Conservation (phyloP, 73 alveolate species). For the Loxodes magnus region DNA sequence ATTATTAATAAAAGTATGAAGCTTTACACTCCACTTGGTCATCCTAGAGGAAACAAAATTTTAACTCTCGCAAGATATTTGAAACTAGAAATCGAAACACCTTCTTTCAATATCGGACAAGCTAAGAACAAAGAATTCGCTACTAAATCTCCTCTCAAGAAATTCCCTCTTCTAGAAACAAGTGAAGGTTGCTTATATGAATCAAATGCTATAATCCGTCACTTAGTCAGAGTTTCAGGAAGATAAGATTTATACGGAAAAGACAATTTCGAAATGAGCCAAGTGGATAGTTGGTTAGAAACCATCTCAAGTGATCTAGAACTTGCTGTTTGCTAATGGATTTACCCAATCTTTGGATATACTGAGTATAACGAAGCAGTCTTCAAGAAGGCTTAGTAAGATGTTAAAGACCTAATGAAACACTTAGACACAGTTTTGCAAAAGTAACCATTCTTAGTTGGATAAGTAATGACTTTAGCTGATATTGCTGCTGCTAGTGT, state of each 20-base stretch:
- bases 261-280: slow-evolving; percentile 18
- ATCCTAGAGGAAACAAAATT: slow-evolving; percentile 43
- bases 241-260: slow-evolving; percentile 29
- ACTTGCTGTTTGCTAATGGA: slow-evolving; percentile 28
- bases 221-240: slow-evolving; percentile 37
- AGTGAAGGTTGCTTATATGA: slow-evolving; percentile 43
- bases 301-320: slow-evolving; percentile 39
- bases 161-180: slow-evolving; percentile 64
- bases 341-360: slow-evolving; percentile 64
- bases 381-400: slow-evolving; percentile 29
- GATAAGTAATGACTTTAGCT: slow-evolving; percentile 81
- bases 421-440: slow-evolving; percentile 48
- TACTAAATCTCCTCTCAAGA: slow-evolving; percentile 50
- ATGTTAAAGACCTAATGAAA: slow-evolving; percentile 33
- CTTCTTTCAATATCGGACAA: slow-evolving; percentile 2
- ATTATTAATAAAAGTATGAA: slow-evolving; percentile 6
- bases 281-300: slow-evolving; percentile 61
- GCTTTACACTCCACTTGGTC: slow-evolving; percentile 29
- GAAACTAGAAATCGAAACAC: slow-evolving; percentile 14
- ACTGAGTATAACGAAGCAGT: slow-evolving; percentile 36
- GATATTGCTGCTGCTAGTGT: slow-evolving; percentile 63
- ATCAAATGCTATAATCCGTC: slow-evolving; percentile 45
- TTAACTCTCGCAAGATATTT: slow-evolving; percentile 18
- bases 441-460: slow-evolving; percentile 55
- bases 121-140: slow-evolving; percentile 36